Evolutionary conservation across 108 stramenopile species (phyloP).

Genomic region (Asterionellopsis glacialis): DNA sequence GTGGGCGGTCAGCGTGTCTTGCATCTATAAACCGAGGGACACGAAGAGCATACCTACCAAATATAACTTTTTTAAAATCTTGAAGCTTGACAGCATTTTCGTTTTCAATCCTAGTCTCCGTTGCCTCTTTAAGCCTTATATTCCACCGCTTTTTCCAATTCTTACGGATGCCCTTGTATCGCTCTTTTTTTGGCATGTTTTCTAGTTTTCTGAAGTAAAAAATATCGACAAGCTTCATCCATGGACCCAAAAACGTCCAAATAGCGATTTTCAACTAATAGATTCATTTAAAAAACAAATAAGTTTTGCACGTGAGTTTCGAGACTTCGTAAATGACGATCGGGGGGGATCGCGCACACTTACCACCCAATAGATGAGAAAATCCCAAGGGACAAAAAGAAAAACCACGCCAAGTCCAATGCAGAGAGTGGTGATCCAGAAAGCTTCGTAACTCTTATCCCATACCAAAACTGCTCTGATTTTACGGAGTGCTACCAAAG

Average conservation of each 20-base stretch:
- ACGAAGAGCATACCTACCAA: constrained; percentile 52
- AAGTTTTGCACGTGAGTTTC: too few relatives aligned
- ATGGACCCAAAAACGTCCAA: constrained; percentile 62
- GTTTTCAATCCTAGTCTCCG: constrained; percentile 26
- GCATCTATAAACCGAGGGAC: constrained; percentile 66
- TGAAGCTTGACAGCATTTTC: constrained; percentile 61
- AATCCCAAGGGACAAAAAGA: constrained; percentile 22
- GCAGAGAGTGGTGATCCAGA: constrained; percentile 17
- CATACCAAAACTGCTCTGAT: constrained; percentile 38
- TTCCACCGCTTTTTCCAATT: constrained; percentile 2
- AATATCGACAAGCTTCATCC: constrained; percentile 73
- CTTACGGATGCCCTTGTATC: constrained; percentile 1
- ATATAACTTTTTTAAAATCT: constrained; percentile 69
- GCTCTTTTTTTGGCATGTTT: constrained; percentile 9
- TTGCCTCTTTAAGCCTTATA: too few relatives aligned
- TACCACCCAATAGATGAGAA: constrained; percentile 15
- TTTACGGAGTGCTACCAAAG: constrained; percentile 29
- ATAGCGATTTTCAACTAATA: constrained; percentile 25
- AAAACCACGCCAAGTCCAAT: constrained; percentile 8
- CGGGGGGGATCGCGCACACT: too few relatives aligned
- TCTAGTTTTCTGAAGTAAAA: constrained; percentile 18
- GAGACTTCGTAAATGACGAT: too few relatives aligned
- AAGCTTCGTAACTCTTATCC: constrained; percentile 23
- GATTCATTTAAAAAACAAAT: too few relatives aligned
- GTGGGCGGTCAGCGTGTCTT: constrained; percentile 56